Base-by-base conservation (phyloP, 2,329 filamentous ascomycete genomes). In the Xylariaceae sp. region DNA sequence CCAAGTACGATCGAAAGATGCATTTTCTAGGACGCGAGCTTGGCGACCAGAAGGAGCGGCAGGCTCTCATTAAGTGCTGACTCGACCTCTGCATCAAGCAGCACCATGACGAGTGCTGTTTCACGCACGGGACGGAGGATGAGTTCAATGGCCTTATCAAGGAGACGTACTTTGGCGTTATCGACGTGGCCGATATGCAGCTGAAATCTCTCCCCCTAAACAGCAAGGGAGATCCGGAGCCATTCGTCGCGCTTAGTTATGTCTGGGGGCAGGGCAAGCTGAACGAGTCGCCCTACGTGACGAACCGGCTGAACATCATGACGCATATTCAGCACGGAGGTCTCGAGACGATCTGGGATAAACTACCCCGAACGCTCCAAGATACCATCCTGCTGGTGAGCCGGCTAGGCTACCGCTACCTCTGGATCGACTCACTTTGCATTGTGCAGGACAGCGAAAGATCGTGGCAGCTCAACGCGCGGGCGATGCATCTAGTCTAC, bases 401-500 rank as follows among this genome's bases (percentile, higher is more conserved):
- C 12, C 21, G 17, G n/a, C 34, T 50, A 7, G 33, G 47, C 9
- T 29, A 29, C 12, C 17, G 23, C 4, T 50, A 50, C 33, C 21
- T 50, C 8, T 50, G 19, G 37, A 17, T 41, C 23, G 37, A n/a
- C n/a, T n/a, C n/a, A n/a, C n/a, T n/a, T n/a, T n/a, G n/a, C n/a
- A n/a, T n/a, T n/a, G n/a, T n/a, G 21, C 47, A 50, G 40, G 47
- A 40, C 34, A 40, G 19, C 23, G 14, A 14, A 6, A 28, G 23
- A 6, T 40, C 47, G 17, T 40, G 47, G 47, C 16, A 41, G 14
- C 19, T 39, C n/a, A 50, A 50, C 17, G 33, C 47, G 2, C 9
- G 8, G 5, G 33, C 47, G 9, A 50, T 50, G 47, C 47, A 50
- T 41, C 34, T 29, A 29, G 26, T 29, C 9, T 50, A 50, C 37